A percentile compares a stretch with the other conserved stretches of the same genome.
These are phyloP conservation scores for Fraxinus paxiana DNA, from an alignment of 305 asterid species.

Conservation along the genomic window DNA sequence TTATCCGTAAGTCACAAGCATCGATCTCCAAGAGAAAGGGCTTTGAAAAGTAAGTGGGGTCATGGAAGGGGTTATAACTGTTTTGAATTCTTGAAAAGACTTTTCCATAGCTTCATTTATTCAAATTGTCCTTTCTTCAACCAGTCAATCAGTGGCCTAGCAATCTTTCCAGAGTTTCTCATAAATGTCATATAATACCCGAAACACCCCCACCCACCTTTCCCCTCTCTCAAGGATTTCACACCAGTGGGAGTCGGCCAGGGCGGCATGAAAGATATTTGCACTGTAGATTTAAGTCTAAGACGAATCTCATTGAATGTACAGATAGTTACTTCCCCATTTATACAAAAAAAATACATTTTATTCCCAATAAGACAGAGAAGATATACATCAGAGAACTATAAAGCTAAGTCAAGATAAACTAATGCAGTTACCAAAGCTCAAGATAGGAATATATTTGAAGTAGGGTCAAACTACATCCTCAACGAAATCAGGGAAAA, in stretches of 20 bases:
- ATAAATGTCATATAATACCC: not conserved
- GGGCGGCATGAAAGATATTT: not conserved
- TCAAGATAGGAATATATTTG: conserved; percentile 1
- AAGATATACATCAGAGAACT: not conserved
- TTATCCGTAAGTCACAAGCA: not conserved
- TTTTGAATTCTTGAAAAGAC: not conserved
- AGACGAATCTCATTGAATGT: not conserved
- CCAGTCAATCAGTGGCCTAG: not conserved
- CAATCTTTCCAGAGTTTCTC: not conserved
- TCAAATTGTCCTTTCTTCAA: not conserved
- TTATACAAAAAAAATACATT: not conserved
- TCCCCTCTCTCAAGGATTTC: not conserved
- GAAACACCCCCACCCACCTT: not conserved
- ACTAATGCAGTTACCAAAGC: not conserved
- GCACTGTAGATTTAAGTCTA: not conserved
- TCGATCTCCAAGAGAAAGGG: not conserved
- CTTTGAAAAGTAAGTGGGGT: not conserved
- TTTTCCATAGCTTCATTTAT: not conserved
- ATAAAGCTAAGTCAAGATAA: not conserved
- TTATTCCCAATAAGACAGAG: not conserved
- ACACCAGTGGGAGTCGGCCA: not conserved
- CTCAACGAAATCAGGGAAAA: not conserved
- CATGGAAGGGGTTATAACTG: not conserved
- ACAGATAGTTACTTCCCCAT: not conserved
- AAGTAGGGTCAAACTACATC: not conserved